Evolutionary conservation across 345 rosid genomes (phyloP), one percentile per base, ranked within the genome.

Genomic region (Populus ilicifolia): DNA sequence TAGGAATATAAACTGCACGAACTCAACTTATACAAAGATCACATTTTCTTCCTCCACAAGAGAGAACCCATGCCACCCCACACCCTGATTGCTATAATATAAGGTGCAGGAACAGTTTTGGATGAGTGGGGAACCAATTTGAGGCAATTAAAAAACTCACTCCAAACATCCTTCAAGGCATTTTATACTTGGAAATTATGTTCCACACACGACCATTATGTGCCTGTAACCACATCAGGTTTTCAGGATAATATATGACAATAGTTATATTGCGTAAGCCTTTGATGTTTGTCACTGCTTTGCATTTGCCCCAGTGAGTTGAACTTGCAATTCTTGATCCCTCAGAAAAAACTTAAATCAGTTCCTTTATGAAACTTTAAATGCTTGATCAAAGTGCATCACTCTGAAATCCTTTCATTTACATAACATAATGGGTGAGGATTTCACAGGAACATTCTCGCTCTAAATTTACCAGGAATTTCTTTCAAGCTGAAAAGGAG

Each of bases 1-100:
- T 17, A 43, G 44, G 46, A 71, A 29, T 48, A 21, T 39, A 65
- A 72, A 81, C 77, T 67, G 69, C 46, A 74, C 56, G 70, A 67
- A 39, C 30, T 70, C 30, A 30, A 71, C 11, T 59, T n/a, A 29
- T 35, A 43, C 18, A 48, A 23, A 56, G 8, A 65, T 29, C 25
- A 16, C 52, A 33, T 30, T 46, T 16, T 63, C 48, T 82, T 64
- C 68, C 27, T 54, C 1, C 8, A 4, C 29, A 50, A 17, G 38
- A 43, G 70, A 73, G 52, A 67, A 41, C 29, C 25, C 10, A 44
- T 10, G 46, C 13, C 16, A 27, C 30, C 38, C 56, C 27, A 23
- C 9, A 6, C 23, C 59, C 59, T n/a, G 2, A 59, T 25, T 59
- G 29, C 29, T 59, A 59, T 59, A 54, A 4, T 72, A 11, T 20